Evolutionary conservation across 2,329 filamentous ascomycete genomes (phyloP).

Genomic region (Helminthosporium solani): DNA sequence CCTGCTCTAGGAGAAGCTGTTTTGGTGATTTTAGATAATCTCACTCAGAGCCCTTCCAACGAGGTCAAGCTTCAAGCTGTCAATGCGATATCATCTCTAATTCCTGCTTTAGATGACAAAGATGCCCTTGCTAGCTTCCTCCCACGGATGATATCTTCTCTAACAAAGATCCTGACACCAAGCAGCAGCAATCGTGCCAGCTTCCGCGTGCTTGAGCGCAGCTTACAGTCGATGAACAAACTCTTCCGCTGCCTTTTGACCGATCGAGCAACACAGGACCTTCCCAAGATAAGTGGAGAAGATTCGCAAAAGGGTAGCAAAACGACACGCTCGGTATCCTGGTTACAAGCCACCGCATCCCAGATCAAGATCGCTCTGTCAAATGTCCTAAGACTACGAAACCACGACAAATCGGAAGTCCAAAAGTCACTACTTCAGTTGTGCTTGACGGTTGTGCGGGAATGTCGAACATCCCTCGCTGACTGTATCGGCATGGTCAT

Average conservation of each 20-base stretch:
- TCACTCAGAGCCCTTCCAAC: slow-evolving; percentile 64
- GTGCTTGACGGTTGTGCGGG: slow-evolving; percentile 73
- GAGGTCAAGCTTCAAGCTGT: slow-evolving; percentile 72
- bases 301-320: slow-evolving; percentile 19
- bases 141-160: slow-evolving; percentile 79
- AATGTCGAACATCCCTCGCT: slow-evolving; percentile 71
- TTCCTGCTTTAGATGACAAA: slow-evolving; percentile 65
- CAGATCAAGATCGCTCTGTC: slow-evolving; percentile 83
- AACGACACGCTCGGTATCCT: slow-evolving; percentile 54
- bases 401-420: slow-evolving; percentile 69
- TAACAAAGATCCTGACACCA: slow-evolving; percentile 73
- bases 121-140: slow-evolving; percentile 82
- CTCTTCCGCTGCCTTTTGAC: slow-evolving; percentile 50
- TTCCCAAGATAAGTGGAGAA: slow-evolving; percentile 19
- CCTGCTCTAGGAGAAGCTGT: slow-evolving; percentile 81
- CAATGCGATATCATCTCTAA: slow-evolving; percentile 62
- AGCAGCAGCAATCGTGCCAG: slow-evolving; percentile 62
- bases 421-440: slow-evolving; percentile 66
- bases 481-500: slow-evolving; percentile 71
- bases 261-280: slow-evolving; percentile 43
- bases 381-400: slow-evolving; percentile 73
- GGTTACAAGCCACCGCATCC: slow-evolving; percentile 76
- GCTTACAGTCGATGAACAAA: slow-evolving; percentile 58
- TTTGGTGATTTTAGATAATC: slow-evolving; percentile 73
- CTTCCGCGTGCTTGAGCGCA: slow-evolving; percentile 64